Percentiles rank a stretch among this genome's conserved stretches.
These are phyloP conservation scores for Globisporangium iwayamae DNA, from an alignment of 352 stramenopile species.

Conservation along the genomic window DNA sequence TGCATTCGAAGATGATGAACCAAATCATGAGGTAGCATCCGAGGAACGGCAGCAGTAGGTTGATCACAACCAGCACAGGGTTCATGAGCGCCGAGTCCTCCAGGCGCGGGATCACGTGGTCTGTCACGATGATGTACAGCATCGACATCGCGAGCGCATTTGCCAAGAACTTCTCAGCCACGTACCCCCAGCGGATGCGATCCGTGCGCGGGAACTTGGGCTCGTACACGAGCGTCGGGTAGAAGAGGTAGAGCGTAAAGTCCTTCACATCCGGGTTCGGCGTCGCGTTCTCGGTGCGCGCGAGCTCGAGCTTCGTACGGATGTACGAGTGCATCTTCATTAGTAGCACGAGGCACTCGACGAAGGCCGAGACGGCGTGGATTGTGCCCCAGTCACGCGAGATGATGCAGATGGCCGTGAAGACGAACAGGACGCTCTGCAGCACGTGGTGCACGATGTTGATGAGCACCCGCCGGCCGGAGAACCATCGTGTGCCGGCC, in stretches of 20 bases:
- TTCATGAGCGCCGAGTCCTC: conserved; percentile 62
- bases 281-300: conserved; percentile 24
- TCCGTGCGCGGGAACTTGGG: conserved; percentile 87
- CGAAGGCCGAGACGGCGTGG: conserved; percentile 68
- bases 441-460: conserved; percentile 72
- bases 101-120: conserved; percentile 85
- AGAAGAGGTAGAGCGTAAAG: conserved; percentile 69
- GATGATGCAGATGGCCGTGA: conserved; percentile 62
- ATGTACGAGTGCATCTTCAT: conserved; percentile 88
- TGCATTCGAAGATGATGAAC: conserved; percentile 97
- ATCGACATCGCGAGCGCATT: conserved; percentile 77
- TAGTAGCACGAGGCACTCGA: conserved; percentile 70
- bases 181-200: conserved; percentile 80
- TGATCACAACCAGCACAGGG: conserved; percentile 55
- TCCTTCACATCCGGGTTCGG: conserved; percentile 42
- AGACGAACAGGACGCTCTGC: conserved; percentile 70
- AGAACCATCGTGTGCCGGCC: conserved; percentile 33
- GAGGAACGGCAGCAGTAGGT: conserved; percentile 91
- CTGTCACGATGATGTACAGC: conserved; percentile 89
- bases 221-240: conserved; percentile 94
- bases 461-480: conserved; percentile 41
- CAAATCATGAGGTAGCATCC: conserved; percentile 95
- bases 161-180: conserved; percentile 76
- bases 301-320: conserved; percentile 63
- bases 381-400: conserved; percentile 74